Evolutionary conservation across 805 yeast species (phyloP).

Genomic region (Debaryomyces maramus): DNA sequence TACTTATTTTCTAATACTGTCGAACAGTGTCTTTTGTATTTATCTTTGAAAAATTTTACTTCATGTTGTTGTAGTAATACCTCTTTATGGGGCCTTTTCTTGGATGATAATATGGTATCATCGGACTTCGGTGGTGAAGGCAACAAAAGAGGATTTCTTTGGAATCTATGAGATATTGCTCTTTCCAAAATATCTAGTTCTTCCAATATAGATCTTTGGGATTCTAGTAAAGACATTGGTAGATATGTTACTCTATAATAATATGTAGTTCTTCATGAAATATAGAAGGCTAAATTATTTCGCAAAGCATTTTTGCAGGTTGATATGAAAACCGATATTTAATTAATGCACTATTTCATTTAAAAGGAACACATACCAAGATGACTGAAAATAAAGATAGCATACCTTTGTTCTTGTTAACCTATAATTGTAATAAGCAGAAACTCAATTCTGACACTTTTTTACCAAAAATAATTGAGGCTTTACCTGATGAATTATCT

Average conservation of each 20-base stretch:
- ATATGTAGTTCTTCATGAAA: too few species aligned
- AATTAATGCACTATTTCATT: too few species aligned
- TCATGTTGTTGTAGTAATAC: conserved; percentile 68
- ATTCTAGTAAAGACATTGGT: conserved; percentile 25
- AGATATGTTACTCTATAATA: too few species aligned
- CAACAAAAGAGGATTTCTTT: conserved; percentile 58
- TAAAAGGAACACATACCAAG: neutral
- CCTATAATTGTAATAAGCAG: conserved; percentile 59
- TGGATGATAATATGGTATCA: conserved; percentile 15
- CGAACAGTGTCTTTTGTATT: conserved; percentile 33
- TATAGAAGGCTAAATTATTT: too few species aligned
- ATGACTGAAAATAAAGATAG: neutral
- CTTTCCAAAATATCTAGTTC: conserved; percentile 72
- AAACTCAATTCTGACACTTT: conserved; percentile 35
- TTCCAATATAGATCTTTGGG: conserved; percentile 44
- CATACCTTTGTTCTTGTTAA: conserved; percentile 34
- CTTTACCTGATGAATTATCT: conserved; percentile 35
- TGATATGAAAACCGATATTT: too few species aligned
- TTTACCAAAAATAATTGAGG: conserved; percentile 22
- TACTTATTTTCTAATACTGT: conserved; percentile 8
- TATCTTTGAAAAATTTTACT: conserved; percentile 48
- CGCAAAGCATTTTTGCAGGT: too few species aligned
- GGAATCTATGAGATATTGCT: conserved; percentile 62
- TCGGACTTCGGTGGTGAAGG: conserved; percentile 18
- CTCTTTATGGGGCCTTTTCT: conserved; percentile 50